phyloP scores from a whole-genome alignment of 352 stramenopile genomes.

The Phytophthora pseudosyringae region DNA sequence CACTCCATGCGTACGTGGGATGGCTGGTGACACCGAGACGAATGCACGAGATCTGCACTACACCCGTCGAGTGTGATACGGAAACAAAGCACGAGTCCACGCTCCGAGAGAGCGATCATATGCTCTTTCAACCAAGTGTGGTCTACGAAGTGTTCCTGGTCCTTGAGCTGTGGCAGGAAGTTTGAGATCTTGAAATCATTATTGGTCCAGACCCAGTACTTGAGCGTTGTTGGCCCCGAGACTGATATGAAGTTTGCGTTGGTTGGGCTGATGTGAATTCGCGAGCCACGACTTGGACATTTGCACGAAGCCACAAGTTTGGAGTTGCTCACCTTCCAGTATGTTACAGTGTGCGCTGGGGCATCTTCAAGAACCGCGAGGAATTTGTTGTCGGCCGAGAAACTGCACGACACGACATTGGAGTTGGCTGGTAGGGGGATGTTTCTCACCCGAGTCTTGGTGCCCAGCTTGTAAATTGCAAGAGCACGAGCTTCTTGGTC shows the following conservation, averaged over 20 bases:
- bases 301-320: conserved; percentile 77
- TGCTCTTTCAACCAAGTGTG: conserved; percentile 79
- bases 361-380: conserved; percentile 75
- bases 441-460: conserved; percentile 49
- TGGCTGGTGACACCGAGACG: conserved; percentile 67
- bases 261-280: conserved; percentile 73
- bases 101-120: conserved; percentile 76
- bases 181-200: conserved; percentile 83
- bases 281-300: conserved; percentile 65
- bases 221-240: conserved; percentile 76
- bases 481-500: conserved; percentile 58
- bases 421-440: conserved; percentile 59
- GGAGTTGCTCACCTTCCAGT: conserved; percentile 83
- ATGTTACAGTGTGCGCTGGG: conserved; percentile 72
- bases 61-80: conserved; percentile 54
- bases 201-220: conserved; percentile 81
- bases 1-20: conserved; percentile 78
- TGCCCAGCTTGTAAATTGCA: conserved; percentile 67
- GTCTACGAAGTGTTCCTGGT: conserved; percentile 87
- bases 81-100: conserved; percentile 71
- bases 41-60: conserved; percentile 71
- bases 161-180: conserved; percentile 71
- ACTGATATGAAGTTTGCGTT: conserved; percentile 81
- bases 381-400: conserved; percentile 82
- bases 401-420: conserved; percentile 69